Evolutionary conservation across 345 rosid genomes (phyloP), one percentile per base, ranked within the genome.

Genomic region (Hibiscus trionum): DNA sequence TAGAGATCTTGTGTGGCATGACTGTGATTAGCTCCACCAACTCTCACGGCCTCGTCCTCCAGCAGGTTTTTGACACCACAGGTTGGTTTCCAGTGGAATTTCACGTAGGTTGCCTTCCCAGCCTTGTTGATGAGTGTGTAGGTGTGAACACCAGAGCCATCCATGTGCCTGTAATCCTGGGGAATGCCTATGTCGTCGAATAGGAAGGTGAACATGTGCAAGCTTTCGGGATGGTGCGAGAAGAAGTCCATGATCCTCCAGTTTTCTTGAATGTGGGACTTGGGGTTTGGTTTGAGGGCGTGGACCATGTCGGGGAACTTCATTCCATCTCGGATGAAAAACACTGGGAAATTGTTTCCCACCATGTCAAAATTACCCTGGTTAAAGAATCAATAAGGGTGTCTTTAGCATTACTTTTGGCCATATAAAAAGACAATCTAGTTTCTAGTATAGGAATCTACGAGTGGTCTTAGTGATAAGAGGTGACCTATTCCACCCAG

Each of bases 321-420:
- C 87, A 95, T 90, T 67, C 93, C 99, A 81, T 92, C 99, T 6
- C 98, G 93, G 71, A 95, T 35, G 61, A 95, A 95, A 79, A 95
- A 92, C 66, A 95, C 98, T 15, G 96, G 98, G 79, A 92, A 90
- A 79, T 95, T 95, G 91, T 95, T 95, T 15, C 99, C 99, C 77
- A 95, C 98, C 11, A 95, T 90, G 85, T 92, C 99, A 79, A 92
- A 95, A 75, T 95, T 95, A 29, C 99, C 99, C 97, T 95, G 37
- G 66, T 52, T 31, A 5, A 68, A 46, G 10, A 39, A 39, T 3
- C 7, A 58, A 27, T 14, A 60, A 49, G 17, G 2, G 17, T 9
- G 46, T 44, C 47, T 44, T 44, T 44, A 44, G 46, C 14, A 44
- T 44, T 44, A 44, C 47, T 44, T 44, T 3, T 44, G 11, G 47